Evolutionary conservation across 192 early-diverging fungal genomes (phyloP), one percentile per base, ranked within the genome.

Genomic region (Chytriomyces sp.): DNA sequence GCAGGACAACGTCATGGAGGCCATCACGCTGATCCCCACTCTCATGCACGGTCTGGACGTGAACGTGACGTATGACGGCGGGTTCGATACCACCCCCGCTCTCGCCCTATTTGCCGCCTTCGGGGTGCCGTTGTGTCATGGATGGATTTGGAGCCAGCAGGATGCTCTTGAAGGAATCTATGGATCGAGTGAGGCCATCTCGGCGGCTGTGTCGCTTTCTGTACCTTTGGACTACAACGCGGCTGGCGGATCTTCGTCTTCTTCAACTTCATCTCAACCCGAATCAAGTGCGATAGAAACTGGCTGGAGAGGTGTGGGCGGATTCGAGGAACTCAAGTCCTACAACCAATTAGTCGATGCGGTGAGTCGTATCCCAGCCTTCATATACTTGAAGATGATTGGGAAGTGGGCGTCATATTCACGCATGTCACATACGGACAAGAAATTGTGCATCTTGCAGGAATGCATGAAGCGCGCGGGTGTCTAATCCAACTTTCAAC

Each of bases 301-400:
- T n/a, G 44, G 17, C 17, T 49, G 44, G 44, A 49, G 44, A 14
- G 66, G 66, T 22, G 37, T 68, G 22, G 44, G 25, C 38, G 66
- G 66, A n/a, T 53, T 33, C 38, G 7, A 19, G 31, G 54, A 39
- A 40, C 36, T 70, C 8, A 12, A 1, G 37, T 59, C 54, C 1
- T 98, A 98, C 72, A 94, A 95, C 72, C 78, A 76, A 17, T 86
- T 91, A 0, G 93, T 94, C 0, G 94, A 96, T 59, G 91, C 78
- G 67, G 84, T 94, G 40, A 79, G 77, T 74, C n/a, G 81, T 81
- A n/a, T n/a, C n/a, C n/a, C n/a, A n/a, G n/a, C 0, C 88, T 93
- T 75, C 85, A 40, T 12, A 41, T 70, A 41, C 52, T 33, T 22
- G 52, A 44, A 28, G 56, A 10, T 59, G 36, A 36, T 26, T 19